Conservation (phyloP, 805 yeast species). For the Candida manassasensis region DNA sequence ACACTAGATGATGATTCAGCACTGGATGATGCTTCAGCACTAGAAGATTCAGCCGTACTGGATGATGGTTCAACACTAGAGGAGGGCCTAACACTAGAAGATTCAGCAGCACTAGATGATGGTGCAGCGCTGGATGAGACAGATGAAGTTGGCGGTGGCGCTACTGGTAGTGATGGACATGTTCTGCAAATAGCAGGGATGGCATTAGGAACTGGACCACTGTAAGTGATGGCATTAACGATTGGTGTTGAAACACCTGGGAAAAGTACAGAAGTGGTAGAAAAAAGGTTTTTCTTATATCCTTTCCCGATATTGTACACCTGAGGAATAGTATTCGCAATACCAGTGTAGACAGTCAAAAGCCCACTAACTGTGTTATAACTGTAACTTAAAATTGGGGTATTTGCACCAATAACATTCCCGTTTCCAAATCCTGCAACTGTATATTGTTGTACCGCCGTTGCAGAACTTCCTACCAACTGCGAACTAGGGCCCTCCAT, state of each 20-base stretch:
- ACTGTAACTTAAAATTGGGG: slow-evolving; percentile 9
- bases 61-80: slow-evolving; percentile 1
- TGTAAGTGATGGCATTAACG: slow-evolving; percentile 3
- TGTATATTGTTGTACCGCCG: slow-evolving; percentile 15
- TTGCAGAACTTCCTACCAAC: slow-evolving; percentile 14
- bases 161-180: slow-evolving; percentile 2
- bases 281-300: neutral
- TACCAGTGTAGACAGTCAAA: slow-evolving; percentile 2
- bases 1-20: neutral
- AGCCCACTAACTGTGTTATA: slow-evolving; percentile 2
- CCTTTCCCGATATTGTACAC: slow-evolving; percentile 2
- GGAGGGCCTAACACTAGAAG: neutral
- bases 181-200: slow-evolving; percentile 1
- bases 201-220: slow-evolving; percentile 1
- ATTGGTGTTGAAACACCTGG: slow-evolving; percentile 1
- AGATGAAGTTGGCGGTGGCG: slow-evolving; percentile 1
- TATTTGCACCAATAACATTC: slow-evolving; percentile 21
- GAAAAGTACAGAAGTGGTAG: neutral
- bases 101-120: neutral
- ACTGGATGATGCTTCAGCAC: slow-evolving; percentile 2
- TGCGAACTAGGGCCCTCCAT: slow-evolving; percentile 12
- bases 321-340: neutral
- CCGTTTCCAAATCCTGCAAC: slow-evolving; percentile 27
- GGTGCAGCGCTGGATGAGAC: neutral
- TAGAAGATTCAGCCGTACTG: neutral